phyloP scores from a whole-genome alignment of 2,329 filamentous ascomycete genomes.

The Neodidymelliopsis sp. region DNA sequence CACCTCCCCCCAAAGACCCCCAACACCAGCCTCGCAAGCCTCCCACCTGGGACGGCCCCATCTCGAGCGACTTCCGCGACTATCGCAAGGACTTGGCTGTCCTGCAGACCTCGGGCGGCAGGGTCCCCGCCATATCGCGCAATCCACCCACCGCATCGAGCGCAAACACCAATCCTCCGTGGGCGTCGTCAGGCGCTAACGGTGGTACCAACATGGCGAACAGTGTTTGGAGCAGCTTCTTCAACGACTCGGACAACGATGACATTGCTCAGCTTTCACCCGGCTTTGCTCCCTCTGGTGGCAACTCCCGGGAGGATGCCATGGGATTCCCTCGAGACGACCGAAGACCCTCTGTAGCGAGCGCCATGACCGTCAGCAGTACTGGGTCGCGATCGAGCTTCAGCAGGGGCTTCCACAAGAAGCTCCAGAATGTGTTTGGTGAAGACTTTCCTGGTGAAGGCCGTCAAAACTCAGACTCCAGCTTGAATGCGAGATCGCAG shows the following conservation, averaged over 20 bases:
- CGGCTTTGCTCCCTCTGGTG: constrained; percentile 64
- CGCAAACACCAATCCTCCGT: constrained; percentile 60
- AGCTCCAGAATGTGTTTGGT: constrained; percentile 90
- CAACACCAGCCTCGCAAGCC: constrained; percentile 46
- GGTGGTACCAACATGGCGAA: constrained; percentile 52
- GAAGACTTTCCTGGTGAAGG: constrained; percentile 79
- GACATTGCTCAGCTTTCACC: constrained; percentile 74
- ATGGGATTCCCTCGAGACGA: constrained; percentile 66
- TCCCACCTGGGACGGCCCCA: constrained; percentile 62
- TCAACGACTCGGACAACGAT: constrained; percentile 78
- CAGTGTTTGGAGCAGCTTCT: constrained; percentile 66
- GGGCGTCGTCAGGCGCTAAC: constrained; percentile 56
- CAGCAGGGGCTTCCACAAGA: constrained; percentile 73
- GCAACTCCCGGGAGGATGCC: constrained; percentile 57
- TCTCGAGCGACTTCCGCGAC: constrained; percentile 69
- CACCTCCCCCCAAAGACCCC: constrained; percentile 47
- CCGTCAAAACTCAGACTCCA: constrained; percentile 74
- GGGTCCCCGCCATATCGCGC: constrained; percentile 65
- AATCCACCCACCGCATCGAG: constrained; percentile 64
- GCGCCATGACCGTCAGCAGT: constrained; percentile 85
- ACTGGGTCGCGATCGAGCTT: constrained; percentile 78
- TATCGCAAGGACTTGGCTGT: constrained; percentile 76
- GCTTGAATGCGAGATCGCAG: constrained; percentile 58
- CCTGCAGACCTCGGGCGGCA: constrained; percentile 67
- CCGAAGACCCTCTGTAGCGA: constrained; percentile 85